These are phyloP conservation scores for Aspergillus spinulosporus DNA, from an alignment of 2,329 filamentous ascomycete species.

Conservation along the genomic window DNA sequence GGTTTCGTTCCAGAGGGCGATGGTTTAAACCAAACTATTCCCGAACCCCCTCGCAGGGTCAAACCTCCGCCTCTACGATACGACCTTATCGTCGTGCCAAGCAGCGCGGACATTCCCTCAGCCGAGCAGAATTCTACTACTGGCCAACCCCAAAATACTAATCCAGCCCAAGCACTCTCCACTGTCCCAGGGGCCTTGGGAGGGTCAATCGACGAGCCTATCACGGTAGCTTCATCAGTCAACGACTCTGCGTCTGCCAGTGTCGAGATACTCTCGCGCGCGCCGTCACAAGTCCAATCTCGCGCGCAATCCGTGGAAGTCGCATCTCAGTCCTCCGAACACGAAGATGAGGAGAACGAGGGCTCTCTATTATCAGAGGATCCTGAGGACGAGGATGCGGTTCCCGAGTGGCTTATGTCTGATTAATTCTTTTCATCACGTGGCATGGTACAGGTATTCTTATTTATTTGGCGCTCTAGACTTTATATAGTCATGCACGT, in stretches of 20 bases:
- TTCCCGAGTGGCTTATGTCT: slow-evolving; percentile 62
- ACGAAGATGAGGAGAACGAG: slow-evolving; percentile 36
- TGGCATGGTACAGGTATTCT: too few relatives aligned
- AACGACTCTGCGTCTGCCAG: slow-evolving; percentile 29
- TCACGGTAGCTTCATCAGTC: slow-evolving; percentile 29
- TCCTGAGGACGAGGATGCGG: slow-evolving; percentile 65
- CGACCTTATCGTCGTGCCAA: slow-evolving; percentile 34
- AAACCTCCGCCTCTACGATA: slow-evolving; percentile 24
- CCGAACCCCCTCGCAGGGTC: neutral
- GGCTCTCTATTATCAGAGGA: slow-evolving; percentile 61
- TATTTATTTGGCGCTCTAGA: too few relatives aligned
- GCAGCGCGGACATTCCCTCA: neutral
- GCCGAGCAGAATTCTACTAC: neutral
- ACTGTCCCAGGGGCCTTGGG: slow-evolving; percentile 16
- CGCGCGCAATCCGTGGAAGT: slow-evolving; percentile 17
- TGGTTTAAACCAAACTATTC: neutral
- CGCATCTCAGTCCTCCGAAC: neutral
- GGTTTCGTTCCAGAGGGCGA: slow-evolving; percentile 24
- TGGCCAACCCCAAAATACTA: neutral
- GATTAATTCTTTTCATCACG: slow-evolving; percentile 21
- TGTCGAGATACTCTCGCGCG: slow-evolving; percentile 26
- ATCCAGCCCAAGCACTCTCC: neutral
- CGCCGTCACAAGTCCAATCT: slow-evolving; percentile 19
- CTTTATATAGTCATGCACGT: too few relatives aligned
- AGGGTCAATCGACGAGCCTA: slow-evolving; percentile 27